Conservation (phyloP, 2,329 filamentous ascomycete genomes). For the Aureobasidium sp. region DNA sequence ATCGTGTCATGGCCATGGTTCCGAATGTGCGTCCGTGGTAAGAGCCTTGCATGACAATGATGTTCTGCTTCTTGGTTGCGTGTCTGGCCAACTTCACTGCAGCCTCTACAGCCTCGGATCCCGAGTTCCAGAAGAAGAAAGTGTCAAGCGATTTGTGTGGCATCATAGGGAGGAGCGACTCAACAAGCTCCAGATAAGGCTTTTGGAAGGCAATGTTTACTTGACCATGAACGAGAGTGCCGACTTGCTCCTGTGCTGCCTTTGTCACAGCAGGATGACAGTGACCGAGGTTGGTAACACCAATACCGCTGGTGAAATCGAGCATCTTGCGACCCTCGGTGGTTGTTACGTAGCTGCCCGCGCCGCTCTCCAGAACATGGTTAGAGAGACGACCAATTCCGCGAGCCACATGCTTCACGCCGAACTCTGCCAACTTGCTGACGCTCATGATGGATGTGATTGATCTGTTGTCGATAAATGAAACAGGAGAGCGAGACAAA, state of each 20-base stretch:
- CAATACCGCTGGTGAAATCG: constrained; percentile 32
- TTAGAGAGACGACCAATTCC: constrained; percentile 19
- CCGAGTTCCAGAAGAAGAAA: constrained; percentile 37
- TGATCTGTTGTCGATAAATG: not conserved
- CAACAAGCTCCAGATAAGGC: constrained; percentile 31
- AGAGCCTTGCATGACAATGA: constrained; percentile 34
- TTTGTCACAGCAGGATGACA: constrained; percentile 33
- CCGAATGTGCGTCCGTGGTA: constrained; percentile 34
- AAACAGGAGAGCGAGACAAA: not conserved
- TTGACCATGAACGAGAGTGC: constrained; percentile 34
- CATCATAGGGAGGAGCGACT: constrained; percentile 31
- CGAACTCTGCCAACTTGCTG: constrained; percentile 19
- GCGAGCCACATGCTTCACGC: constrained; percentile 18
- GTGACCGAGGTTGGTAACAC: constrained; percentile 31
- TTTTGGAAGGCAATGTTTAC: constrained; percentile 37
- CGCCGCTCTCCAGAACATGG: constrained; percentile 29
- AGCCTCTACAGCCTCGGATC: constrained; percentile 32
- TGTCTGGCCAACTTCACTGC: constrained; percentile 32
- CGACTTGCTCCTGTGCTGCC: constrained; percentile 31
- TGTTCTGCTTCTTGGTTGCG: constrained; percentile 33
- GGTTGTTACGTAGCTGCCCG: constrained; percentile 30
- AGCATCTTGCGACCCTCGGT: constrained; percentile 25
- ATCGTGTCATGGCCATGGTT: constrained; percentile 31
- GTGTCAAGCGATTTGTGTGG: constrained; percentile 32
- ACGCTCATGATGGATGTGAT: constrained; percentile 16